These are phyloP conservation scores for Termitomyces sp. DNA, from an alignment of 768 basidiomycete genomes.

Conservation along the genomic window DNA sequence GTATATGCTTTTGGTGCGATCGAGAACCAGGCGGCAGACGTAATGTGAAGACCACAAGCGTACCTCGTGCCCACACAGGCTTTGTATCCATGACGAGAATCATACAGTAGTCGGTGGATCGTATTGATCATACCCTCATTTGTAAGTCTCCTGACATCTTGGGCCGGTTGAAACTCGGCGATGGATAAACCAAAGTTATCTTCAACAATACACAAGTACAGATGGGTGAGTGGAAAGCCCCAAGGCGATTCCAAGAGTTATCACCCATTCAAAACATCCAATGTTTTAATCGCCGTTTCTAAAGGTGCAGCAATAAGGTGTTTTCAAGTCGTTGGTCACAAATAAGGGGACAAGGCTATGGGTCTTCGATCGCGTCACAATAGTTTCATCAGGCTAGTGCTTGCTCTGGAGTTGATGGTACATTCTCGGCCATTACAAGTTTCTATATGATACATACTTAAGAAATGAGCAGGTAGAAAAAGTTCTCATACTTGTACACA, in stretches of 20 bases:
- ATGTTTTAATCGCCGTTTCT: too few species aligned
- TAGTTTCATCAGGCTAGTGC: too few species aligned
- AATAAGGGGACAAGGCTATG: too few species aligned
- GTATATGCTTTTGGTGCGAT: not conserved
- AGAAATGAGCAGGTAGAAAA: not conserved
- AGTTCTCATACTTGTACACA: slow-evolving; percentile 1
- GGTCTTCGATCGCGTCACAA: too few species aligned
- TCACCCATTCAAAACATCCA: too few species aligned
- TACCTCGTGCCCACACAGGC: not conserved
- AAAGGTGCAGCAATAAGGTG: too few species aligned
- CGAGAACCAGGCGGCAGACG: not conserved
- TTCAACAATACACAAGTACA: not conserved
- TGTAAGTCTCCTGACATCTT: not conserved
- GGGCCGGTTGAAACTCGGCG: not conserved
- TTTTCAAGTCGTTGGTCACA: too few species aligned
- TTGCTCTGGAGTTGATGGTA: slow-evolving; percentile 19
- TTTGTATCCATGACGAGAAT: not conserved
- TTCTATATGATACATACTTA: not conserved
- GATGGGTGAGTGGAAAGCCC: not conserved
- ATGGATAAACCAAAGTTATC: not conserved
- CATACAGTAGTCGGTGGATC: not conserved
- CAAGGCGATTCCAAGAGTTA: too few species aligned
- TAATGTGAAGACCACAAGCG: not conserved
- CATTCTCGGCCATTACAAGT: slow-evolving; percentile 23
- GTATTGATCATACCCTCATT: too few species aligned